Base-by-base conservation (phyloP, 108 stramenopile species). In the Skeletonema grethae region DNA sequence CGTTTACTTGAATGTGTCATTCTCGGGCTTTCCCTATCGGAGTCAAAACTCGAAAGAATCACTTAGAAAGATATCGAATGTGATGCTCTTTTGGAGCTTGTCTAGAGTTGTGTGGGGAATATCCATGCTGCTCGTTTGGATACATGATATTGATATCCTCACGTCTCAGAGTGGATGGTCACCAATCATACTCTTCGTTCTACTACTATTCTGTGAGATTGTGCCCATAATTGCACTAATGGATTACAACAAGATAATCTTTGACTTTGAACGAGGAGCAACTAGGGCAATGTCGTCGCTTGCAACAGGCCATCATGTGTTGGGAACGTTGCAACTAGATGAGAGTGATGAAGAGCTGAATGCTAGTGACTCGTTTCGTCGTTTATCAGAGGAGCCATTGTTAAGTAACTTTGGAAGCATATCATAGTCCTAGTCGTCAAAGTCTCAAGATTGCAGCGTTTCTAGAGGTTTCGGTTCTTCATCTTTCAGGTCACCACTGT, bases 1-100 rank as follows among this genome's bases (percentile, higher is more conserved):
- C 68, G 25, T 94, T 8, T 93, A 91, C 76, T 63, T 96, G 61
- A 84, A 75, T 39, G 66, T 90, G 58, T 79, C 78, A 9, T 96
- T 94, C 66, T 85, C 88, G 57, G 88, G 85, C 38, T 87, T 84
- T 35, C 86, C 88, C 3, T 86, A 63, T 57, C 62, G 84, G 53
- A 85, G 82, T 25, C 66, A 76, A 46, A 73, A 50, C 18, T 71
- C 64, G 32, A 63, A 58, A 50, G 74, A 78, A 43, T 82, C 80
- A 8, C 53, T 86, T 12, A 32, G 69, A 24, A 77, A 82, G 57
- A 82, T 88, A 34, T 72, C 81, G 16, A 68, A 68, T 8, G 84
- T 86, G 18, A 84, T 86, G 85, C 63, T 81, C 4, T 72, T 86
- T 45, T 85, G 86, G 86, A 69, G 75, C 7, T 43, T 83, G 9